Conservation (phyloP, 331 rosid species). For the Malus hybrid region DNA sequence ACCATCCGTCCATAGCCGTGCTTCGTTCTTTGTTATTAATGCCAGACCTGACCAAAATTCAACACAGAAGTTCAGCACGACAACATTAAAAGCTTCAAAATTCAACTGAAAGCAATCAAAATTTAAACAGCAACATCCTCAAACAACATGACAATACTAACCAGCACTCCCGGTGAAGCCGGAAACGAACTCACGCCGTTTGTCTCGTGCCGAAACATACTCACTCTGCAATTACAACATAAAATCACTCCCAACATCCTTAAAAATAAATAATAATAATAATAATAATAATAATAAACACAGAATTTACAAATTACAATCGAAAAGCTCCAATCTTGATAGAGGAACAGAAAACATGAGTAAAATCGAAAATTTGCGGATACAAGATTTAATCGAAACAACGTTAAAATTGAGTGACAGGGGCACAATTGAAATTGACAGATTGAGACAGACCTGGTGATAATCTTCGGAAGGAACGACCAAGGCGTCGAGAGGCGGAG, state of each 20-base stretch:
- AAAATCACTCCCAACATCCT: neutral
- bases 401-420: no score
- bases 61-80: neutral
- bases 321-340: no score
- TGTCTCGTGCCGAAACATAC: constrained; percentile 85
- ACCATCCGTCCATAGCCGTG: constrained; percentile 93
- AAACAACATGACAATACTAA: constrained; percentile 16
- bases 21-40: constrained; percentile 68
- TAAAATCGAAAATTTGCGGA: neutral
- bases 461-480: constrained; percentile 93
- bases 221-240: constrained; percentile 62
- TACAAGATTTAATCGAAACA: neutral
- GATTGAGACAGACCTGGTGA: constrained; percentile 76
- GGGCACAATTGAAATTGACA: neutral
- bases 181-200: constrained; percentile 79
- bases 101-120: neutral
- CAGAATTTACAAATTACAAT: no score
- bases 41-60: constrained; percentile 62
- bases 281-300: no score
- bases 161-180: constrained; percentile 99
- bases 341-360: neutral
- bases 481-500: constrained; percentile 82
- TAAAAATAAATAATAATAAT: neutral
- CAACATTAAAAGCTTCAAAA: neutral
- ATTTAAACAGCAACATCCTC: neutral